Evolutionary conservation across 352 stramenopile genomes (phyloP).

Genomic region (Globisporangium uncinulatum): DNA sequence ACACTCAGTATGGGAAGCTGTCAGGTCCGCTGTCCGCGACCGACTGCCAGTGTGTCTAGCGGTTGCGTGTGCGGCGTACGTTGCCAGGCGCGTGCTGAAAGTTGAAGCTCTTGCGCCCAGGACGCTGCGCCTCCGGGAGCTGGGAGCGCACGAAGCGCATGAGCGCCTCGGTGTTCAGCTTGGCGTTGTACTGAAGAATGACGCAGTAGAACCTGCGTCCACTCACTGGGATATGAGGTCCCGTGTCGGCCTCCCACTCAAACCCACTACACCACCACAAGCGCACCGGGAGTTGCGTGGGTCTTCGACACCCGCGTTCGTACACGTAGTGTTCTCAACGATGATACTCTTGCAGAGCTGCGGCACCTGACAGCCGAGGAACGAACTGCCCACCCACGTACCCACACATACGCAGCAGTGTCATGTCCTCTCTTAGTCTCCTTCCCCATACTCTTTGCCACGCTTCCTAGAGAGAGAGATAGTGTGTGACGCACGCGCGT

Average conservation of each 20-base stretch:
- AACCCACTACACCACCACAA: not conserved
- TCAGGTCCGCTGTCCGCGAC: too few species aligned
- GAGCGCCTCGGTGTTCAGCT: slow-evolving; percentile 77
- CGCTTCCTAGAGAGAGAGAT: too few species aligned
- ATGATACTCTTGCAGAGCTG: slow-evolving; percentile 90
- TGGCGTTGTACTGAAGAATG: slow-evolving; percentile 84
- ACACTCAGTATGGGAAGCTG: too few species aligned
- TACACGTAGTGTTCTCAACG: slow-evolving; percentile 81
- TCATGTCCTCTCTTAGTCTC: not conserved
- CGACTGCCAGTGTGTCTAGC: not conserved
- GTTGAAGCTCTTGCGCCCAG: slow-evolving; percentile 79
- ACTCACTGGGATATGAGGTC: not conserved
- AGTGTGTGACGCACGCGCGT: slow-evolving; percentile 31
- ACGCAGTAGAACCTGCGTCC: slow-evolving; percentile 72
- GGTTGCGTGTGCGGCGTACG: slow-evolving; percentile 24
- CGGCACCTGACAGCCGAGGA: slow-evolving; percentile 52
- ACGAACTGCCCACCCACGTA: slow-evolving; percentile 21
- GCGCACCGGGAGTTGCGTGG: slow-evolving; percentile 52
- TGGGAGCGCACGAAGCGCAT: slow-evolving; percentile 69
- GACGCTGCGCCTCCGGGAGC: slow-evolving; percentile 45
- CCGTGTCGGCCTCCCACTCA: not conserved
- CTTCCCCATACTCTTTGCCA: too few species aligned
- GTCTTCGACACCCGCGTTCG: slow-evolving; percentile 45
- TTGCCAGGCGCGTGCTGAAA: slow-evolving; percentile 78
- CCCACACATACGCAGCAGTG: slow-evolving; percentile 1